Conservation (phyloP, 768 basidiomycete species). For the Mycena olivaceomarginata region DNA sequence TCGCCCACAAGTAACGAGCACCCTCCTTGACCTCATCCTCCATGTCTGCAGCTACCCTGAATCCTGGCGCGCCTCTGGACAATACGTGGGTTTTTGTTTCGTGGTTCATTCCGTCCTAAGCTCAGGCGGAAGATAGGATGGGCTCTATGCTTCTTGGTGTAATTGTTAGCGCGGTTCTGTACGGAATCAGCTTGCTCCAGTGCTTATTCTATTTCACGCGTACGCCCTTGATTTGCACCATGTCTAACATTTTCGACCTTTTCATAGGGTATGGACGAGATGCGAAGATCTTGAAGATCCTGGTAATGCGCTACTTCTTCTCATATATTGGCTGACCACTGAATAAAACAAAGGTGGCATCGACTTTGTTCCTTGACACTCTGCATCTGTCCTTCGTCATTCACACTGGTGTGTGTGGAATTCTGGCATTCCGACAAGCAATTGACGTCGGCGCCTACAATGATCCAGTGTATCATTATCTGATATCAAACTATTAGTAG, state of each 20-base stretch:
- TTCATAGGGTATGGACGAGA: conserved; percentile 62
- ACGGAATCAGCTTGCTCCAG: conserved; percentile 68
- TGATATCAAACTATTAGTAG: conserved; percentile 64
- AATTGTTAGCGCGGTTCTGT: conserved; percentile 56
- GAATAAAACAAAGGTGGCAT: conserved; percentile 57
- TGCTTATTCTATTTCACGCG: conserved; percentile 68
- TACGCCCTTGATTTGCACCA: conserved; percentile 36
- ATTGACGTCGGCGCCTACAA: not conserved
- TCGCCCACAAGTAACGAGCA: not conserved
- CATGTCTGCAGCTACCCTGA: conserved; percentile 51
- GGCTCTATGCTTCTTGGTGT: conserved; percentile 67
- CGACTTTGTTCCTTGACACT: conserved; percentile 65
- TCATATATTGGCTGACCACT: conserved; percentile 1
- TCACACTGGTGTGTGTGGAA: conserved; percentile 58
- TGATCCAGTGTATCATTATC: conserved; percentile 67
- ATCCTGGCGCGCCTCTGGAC: conserved; percentile 52
- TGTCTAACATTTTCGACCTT: not conserved
- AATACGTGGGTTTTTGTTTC: conserved; percentile 52
- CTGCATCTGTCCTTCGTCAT: conserved; percentile 69
- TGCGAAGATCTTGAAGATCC: conserved; percentile 60
- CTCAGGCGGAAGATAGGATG: conserved; percentile 53
- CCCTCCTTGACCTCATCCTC: conserved; percentile 20
- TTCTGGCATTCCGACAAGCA: not conserved
- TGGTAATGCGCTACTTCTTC: conserved; percentile 53
- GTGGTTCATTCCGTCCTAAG: conserved; percentile 1